Percentiles rank a stretch among this genome's conserved stretches.
phyloP scores from a whole-genome alignment of 352 stramenopile genomes.

The Pythium catenulatum region DNA sequence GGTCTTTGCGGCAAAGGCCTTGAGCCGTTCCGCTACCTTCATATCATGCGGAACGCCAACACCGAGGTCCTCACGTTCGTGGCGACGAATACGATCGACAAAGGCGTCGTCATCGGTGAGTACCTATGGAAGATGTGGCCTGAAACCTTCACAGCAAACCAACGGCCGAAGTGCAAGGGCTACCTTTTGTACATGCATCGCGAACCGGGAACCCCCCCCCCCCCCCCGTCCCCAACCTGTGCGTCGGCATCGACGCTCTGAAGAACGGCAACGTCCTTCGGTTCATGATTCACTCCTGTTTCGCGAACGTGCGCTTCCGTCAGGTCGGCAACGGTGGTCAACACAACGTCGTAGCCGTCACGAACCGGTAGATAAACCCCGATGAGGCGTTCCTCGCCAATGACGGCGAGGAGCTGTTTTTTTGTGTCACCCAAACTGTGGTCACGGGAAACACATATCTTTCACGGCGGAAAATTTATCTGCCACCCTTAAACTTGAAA shows the following conservation, averaged over 20 bases:
- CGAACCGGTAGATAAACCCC: not conserved
- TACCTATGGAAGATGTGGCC: not conserved
- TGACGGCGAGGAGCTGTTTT: not conserved
- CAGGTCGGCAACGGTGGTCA: not conserved
- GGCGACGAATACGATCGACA: not conserved
- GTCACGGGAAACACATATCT: too few species aligned
- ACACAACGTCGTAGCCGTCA: not conserved
- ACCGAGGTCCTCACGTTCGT: not conserved
- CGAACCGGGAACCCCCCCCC: not conserved
- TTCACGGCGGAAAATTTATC: too few species aligned
- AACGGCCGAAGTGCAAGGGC: not conserved
- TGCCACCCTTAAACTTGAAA: too few species aligned
- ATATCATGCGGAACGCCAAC: not conserved
- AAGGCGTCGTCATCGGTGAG: not conserved
- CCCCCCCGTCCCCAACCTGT: not conserved
- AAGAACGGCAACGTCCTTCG: not conserved
- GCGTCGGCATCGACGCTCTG: not conserved
- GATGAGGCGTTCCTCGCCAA: not conserved
- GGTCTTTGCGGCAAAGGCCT: not conserved
- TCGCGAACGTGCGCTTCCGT: not conserved
- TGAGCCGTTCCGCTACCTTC: not conserved
- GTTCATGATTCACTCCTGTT: not conserved
- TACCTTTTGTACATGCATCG: not conserved
- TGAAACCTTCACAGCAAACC: not conserved
- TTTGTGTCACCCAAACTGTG: not conserved